These are phyloP conservation scores for Eustoma russellianum DNA, from an alignment of 257 asterid genomes.

Conservation along the genomic window DNA sequence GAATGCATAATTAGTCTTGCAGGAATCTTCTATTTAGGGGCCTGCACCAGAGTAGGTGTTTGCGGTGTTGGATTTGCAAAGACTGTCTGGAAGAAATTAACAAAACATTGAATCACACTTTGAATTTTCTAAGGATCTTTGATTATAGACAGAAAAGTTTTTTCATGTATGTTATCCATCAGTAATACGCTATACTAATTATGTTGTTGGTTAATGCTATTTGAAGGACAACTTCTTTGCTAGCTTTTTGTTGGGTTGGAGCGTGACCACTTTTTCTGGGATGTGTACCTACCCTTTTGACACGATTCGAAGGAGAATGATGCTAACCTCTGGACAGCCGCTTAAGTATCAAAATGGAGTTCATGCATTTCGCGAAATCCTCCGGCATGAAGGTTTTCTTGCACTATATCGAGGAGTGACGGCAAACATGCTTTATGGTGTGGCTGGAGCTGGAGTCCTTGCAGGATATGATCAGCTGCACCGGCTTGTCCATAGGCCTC, in stretches of 20 bases:
- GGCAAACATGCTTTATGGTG: conserved; percentile 83
- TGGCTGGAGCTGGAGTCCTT: conserved; percentile 97
- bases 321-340: conserved; percentile 88
- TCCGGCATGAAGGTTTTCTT: conserved; percentile 50
- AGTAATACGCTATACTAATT: no score
- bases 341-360: conserved; percentile 50
- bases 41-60: no score
- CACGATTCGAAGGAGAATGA: conserved; percentile 88
- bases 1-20: neutral
- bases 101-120: neutral
- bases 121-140: neutral
- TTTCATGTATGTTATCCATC: no score
- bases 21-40: no score
- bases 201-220: conserved; percentile 4
- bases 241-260: conserved; percentile 89
- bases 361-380: conserved; percentile 69
- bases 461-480: conserved; percentile 86
- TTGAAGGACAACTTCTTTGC: conserved; percentile 85
- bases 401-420: conserved; percentile 78
- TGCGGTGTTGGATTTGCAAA: neutral
- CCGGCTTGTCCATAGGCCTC: conserved; percentile 48
- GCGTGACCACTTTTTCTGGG: conserved; percentile 83
- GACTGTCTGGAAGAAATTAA: neutral
- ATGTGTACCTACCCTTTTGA: conserved; percentile 93
- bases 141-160: no score